Evolutionary conservation across 2,329 filamentous ascomycete species (phyloP), one percentile per base, ranked within the genome.

Genomic region (Cladosporium sp.): DNA sequence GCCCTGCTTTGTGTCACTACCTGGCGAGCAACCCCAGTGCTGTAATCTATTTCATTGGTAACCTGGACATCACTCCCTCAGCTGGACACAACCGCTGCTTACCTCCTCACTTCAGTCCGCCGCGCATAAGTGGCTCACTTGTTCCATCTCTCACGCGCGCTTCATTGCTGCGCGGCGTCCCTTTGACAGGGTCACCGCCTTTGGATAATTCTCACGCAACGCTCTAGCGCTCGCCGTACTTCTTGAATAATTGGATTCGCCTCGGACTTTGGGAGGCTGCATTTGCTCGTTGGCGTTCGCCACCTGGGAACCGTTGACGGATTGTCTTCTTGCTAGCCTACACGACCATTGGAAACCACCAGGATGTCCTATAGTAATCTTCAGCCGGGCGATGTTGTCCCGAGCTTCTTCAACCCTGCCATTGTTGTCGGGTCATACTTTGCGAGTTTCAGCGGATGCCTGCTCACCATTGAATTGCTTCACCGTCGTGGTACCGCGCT

Each of bases 401-500:
- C 70, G 2, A 81, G 81, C 65, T 78, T 77, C 16, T 82, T 81
- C 64, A 71, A 76, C n/a, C 68, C 83, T 4, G 86, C 87, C 46
- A 89, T 91, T 71, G 84, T 94, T 14, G 83, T 89, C 28, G 82
- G 92, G 11, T 89, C 88, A 1, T 90, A 86, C 71, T 78, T 90
- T 52, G 83, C 89, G 69, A 95, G 92, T 73, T 87, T 91, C 68
- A 81, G 91, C 69, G 93, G 93, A 68, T 89, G 91, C 58, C 84
- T 87, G 60, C 92, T 92, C 3, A 93, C 92, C 0, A 82, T 96
- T 35, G 93, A 96, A 77, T 80, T 96, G 66, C 87, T 96, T 61
- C 91, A 95, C 74, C 83, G 91, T 66, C 69, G 74, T 52, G 74
- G 71, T 8, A 76, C 74, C 1, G 72, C 72, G 6, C 65, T 76